A percentile compares a stretch with the other conserved stretches of the same genome.
Conservation (phyloP, 148 eudicot genomes). For the Camellia lanceoleosa region DNA sequence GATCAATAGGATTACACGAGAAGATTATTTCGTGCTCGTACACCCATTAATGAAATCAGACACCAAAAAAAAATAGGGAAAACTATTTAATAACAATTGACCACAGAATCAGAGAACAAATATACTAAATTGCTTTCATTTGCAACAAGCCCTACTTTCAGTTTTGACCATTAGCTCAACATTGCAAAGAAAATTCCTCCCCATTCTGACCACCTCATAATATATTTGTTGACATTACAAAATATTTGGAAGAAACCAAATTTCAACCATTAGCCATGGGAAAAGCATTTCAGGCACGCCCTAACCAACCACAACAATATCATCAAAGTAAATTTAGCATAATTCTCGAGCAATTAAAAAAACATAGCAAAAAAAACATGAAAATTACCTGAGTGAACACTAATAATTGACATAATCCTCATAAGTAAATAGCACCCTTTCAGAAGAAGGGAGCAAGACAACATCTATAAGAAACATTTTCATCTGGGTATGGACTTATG, state of each 20-base stretch:
- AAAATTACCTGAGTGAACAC: neutral
- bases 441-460: too few relatives aligned
- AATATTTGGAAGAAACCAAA: too few relatives aligned
- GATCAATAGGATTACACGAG: too few relatives aligned
- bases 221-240: too few relatives aligned
- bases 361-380: neutral
- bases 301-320: neutral
- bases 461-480: too few relatives aligned
- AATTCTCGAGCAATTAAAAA: neutral
- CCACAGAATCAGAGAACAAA: neutral
- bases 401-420: neutral
- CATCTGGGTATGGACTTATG: too few relatives aligned
- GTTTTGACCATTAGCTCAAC: too few relatives aligned
- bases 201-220: too few relatives aligned
- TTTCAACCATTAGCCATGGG: neutral
- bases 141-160: neutral
- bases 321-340: neutral
- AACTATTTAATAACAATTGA: neutral
- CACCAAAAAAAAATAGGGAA: neutral
- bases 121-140: slow-evolving; percentile 2
- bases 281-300: neutral
- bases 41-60: neutral
- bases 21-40: too few relatives aligned
- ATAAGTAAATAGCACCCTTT: too few relatives aligned
- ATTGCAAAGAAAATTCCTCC: too few relatives aligned